Evolutionary conservation across 768 basidiomycete species (phyloP).

Genomic region (Collybiopsis confluens): DNA sequence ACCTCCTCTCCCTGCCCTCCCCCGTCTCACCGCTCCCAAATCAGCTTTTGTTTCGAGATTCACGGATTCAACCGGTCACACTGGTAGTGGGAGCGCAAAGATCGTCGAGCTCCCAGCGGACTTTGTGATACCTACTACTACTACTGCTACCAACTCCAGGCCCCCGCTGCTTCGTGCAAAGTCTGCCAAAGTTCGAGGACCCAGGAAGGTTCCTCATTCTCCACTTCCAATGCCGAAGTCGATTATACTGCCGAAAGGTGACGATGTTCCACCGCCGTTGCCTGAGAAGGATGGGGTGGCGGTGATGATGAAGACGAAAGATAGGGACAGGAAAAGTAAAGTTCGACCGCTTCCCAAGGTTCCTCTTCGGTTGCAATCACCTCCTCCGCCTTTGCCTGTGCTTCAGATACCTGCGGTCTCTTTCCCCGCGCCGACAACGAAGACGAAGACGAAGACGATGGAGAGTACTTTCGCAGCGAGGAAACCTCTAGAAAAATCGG

Average conservation of each 20-base stretch:
- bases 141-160: no score
- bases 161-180: neutral
- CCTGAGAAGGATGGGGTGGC: neutral
- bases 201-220: neutral
- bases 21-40: neutral
- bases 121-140: conserved; percentile 7
- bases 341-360: conserved; percentile 5
- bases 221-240: no score
- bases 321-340: neutral
- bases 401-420: no score
- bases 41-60: conserved; percentile 2
- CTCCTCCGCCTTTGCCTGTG: neutral
- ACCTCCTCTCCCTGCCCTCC: neutral
- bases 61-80: neutral
- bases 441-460: neutral
- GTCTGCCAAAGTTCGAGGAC: conserved; percentile 1
- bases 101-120: conserved; percentile 5
- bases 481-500: neutral
- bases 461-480: neutral
- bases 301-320: no score
- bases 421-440: no score
- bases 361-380: neutral
- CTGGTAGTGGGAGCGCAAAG: neutral
- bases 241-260: neutral
- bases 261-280: neutral